These are phyloP conservation scores for Trifolium fragiferum DNA, from an alignment of 306 rosid species.

Conservation along the genomic window DNA sequence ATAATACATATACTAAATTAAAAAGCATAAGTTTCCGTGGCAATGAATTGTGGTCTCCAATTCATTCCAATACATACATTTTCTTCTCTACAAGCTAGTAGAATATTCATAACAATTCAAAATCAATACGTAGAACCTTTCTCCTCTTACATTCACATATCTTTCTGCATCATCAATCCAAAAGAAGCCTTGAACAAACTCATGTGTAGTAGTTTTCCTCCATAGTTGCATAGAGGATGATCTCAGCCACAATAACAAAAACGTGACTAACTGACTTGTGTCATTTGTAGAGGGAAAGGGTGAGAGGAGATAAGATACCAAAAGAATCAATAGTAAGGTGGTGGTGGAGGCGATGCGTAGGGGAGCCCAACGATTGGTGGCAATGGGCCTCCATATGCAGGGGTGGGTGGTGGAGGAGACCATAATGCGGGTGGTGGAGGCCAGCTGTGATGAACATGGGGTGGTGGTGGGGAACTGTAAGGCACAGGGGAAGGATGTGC, in stretches of 20 bases:
- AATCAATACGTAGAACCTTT: constrained; percentile 64
- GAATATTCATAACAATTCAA: constrained; percentile 69
- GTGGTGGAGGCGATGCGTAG: constrained; percentile 95
- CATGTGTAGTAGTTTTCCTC: too few relatives aligned
- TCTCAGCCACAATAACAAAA: constrained; percentile 37
- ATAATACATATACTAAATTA: constrained; percentile 49
- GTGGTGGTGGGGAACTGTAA: constrained; percentile 46
- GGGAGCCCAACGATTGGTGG: constrained; percentile 82
- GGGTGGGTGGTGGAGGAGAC: constrained; percentile 70
- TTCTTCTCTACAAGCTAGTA: constrained; percentile 71
- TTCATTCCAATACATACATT: constrained; percentile 80
- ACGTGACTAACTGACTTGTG: constrained; percentile 8
- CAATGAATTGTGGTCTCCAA: constrained; percentile 62
- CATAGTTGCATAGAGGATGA: constrained; percentile 42
- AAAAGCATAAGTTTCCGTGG: constrained; percentile 28
- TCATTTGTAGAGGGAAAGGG: constrained; percentile 46
- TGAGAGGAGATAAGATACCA: constrained; percentile 62
- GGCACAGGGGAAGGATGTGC: constrained; percentile 46
- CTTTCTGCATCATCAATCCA: too few relatives aligned
- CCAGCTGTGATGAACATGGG: constrained; percentile 46
- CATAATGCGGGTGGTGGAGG: constrained; percentile 56
- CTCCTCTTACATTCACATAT: constrained; percentile 47
- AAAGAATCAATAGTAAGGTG: constrained; percentile 93
- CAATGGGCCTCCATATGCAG: constrained; percentile 92
- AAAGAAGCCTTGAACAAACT: too few relatives aligned